These are phyloP conservation scores for Suillus brevipes DNA, from an alignment of 768 basidiomycete species.

Conservation along the genomic window DNA sequence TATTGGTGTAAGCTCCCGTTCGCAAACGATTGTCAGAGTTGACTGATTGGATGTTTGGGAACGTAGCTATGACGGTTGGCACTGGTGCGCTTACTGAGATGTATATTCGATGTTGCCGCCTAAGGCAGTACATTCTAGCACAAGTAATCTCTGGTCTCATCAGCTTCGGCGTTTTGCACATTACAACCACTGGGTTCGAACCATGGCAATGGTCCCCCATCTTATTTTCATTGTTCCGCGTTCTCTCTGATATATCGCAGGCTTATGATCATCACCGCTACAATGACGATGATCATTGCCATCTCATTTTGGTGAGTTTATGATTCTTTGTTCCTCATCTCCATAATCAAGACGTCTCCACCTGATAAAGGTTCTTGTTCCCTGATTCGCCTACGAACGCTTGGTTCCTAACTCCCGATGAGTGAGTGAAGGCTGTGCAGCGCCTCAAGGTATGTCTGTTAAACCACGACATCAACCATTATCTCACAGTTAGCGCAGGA, in stretches of 20 bases:
- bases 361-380: too few species aligned
- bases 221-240: slow-evolving; percentile 7
- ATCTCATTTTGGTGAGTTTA: too few species aligned
- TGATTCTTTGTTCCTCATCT: too few species aligned
- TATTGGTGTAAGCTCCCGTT: not conserved
- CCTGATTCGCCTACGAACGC: too few species aligned
- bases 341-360: too few species aligned
- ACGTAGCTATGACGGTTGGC: not conserved
- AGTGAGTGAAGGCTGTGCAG: too few species aligned
- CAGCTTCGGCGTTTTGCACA: not conserved
- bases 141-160: not conserved
- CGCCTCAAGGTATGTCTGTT: too few species aligned
- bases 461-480: too few species aligned
- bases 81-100: not conserved
- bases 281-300: too few species aligned
- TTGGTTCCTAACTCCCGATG: too few species aligned
- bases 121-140: not conserved
- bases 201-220: not conserved
- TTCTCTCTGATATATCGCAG: slow-evolving; percentile 24
- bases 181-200: not conserved
- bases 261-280: slow-evolving; percentile 67
- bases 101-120: not conserved
- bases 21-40: too few species aligned
- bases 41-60: not conserved
- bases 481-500: too few species aligned